Evolutionary conservation across 192 early-diverging fungal genomes (phyloP), one percentile per base, ranked within the genome.

Genomic region (Phlyctochytrium arcticum): DNA sequence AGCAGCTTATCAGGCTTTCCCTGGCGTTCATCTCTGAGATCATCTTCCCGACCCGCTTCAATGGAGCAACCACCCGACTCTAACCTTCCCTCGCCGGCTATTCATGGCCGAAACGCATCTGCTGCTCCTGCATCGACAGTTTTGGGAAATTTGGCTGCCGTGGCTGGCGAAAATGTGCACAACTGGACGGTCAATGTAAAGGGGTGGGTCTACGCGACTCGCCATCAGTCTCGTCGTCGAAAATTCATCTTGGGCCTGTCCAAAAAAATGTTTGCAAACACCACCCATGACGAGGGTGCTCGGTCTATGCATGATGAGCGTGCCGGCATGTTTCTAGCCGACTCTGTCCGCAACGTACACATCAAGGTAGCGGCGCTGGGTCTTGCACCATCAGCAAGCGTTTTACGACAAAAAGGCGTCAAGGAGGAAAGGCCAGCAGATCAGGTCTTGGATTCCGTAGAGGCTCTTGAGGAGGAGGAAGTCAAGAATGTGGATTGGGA

Each of bases 331-430:
- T 76, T 76, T 39, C 62, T 76, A 17, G 69, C 70, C 6, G 57
- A 2, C n/a, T 68, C 55, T 8, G 39, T 46, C 60, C 39, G 47
- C 30, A 56, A 49, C 27, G 62, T 64, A 8, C 3, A 24, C 2
- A 42, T 76, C n/a, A 60, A 66, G 6, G 76, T 88, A 21, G 69
- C 80, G 15, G 73, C 80, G 29, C 44, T 76, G 0, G 87, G 85
- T 3, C 36, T 79, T 6, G 67, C 75, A 17, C 65, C 62, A 23
- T 68, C 70, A 9, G 57, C 44, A 7, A 61, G 65, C 66, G 72
- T 76, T 21, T 54, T 75, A 2, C 62, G 60, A 5, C 56, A 42
- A 4, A 72, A 75, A 12, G 36, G 66, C 9, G 59, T 69, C 5
- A 56, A 75, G 24, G 67, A 54, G 24, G 21, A 64, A 9, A 53